Evolutionary conservation across 257 asterid genomes (phyloP).

Genomic region (Nicotiana tomentosiformis): DNA sequence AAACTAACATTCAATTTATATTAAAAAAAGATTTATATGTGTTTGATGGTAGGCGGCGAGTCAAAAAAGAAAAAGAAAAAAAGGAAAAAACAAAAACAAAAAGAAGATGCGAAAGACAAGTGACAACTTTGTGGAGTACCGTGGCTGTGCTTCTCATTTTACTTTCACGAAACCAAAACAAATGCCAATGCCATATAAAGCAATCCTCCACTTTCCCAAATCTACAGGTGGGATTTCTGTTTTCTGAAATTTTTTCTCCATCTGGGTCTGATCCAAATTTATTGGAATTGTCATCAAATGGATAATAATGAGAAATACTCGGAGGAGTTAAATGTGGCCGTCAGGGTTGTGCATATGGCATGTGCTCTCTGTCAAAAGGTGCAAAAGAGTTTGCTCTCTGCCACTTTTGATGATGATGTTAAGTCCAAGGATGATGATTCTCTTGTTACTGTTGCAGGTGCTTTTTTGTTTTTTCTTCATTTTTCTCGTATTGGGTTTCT

Average conservation of each 20-base stretch:
- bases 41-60: no score
- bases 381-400: conserved; percentile 41
- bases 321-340: conserved; percentile 68
- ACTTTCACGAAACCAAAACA: no score
- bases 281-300: conserved; percentile 21
- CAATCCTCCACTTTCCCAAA: not conserved
- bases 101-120: no score
- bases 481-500: not conserved
- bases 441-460: conserved; percentile 82
- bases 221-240: not conserved
- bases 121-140: no score
- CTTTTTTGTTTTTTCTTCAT: not conserved
- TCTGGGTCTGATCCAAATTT: conserved; percentile 11
- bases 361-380: conserved; percentile 58
- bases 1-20: no score
- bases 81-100: no score
- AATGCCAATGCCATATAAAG: no score
- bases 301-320: conserved; percentile 38
- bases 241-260: not conserved
- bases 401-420: conserved; percentile 35
- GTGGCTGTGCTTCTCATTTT: no score
- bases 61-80: no score
- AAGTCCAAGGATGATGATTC: conserved; percentile 77
- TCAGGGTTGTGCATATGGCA: conserved; percentile 77
- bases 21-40: no score